Percentiles rank a stretch among this genome's conserved stretches.
phyloP scores from a whole-genome alignment of 2,329 filamentous ascomycete species.

The Bertia moriformis region DNA sequence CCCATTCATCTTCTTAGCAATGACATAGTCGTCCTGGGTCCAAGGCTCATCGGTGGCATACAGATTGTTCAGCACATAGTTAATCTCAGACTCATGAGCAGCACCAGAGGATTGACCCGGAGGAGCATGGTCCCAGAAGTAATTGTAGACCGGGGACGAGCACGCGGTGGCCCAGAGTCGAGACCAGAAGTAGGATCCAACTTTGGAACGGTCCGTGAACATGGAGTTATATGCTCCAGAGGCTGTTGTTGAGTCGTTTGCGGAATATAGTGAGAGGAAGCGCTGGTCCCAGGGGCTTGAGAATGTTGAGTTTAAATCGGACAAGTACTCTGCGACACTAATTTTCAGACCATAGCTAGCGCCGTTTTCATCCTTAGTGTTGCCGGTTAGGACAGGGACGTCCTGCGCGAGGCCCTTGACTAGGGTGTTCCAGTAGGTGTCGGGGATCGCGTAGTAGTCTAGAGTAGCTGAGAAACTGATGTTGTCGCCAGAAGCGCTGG shows the following conservation, averaged over 20 bases:
- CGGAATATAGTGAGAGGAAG: conserved; percentile 8
- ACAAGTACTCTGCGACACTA: conserved; percentile 8
- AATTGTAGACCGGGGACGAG: conserved; percentile 10
- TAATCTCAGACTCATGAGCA: conserved; percentile 13
- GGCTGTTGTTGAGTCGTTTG: conserved; percentile 7
- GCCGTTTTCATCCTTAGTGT: conserved; percentile 13
- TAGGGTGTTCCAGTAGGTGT: conserved; percentile 11
- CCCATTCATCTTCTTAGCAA: conserved; percentile 6
- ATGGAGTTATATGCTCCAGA: conserved; percentile 8
- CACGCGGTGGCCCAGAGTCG: conserved; percentile 7
- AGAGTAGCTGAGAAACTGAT: conserved; percentile 4
- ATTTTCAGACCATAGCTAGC: conserved; percentile 9
- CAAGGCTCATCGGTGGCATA: conserved; percentile 9
- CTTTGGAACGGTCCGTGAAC: conserved; percentile 10
- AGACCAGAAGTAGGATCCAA: conserved; percentile 11
- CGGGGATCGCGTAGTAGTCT: conserved; percentile 8
- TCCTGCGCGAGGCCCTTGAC: conserved; percentile 10
- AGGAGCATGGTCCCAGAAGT: conserved; percentile 12
- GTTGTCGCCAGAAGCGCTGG: too few relatives aligned
- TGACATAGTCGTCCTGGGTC: conserved; percentile 8
- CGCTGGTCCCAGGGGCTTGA: conserved; percentile 5
- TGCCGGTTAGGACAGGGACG: conserved; percentile 14
- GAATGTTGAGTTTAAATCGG: conserved; percentile 7
- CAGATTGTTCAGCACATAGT: conserved; percentile 14
- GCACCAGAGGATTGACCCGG: conserved; percentile 11